Evolutionary conservation across 805 yeast species (phyloP).

Genomic region (Candida rishiriensis): DNA sequence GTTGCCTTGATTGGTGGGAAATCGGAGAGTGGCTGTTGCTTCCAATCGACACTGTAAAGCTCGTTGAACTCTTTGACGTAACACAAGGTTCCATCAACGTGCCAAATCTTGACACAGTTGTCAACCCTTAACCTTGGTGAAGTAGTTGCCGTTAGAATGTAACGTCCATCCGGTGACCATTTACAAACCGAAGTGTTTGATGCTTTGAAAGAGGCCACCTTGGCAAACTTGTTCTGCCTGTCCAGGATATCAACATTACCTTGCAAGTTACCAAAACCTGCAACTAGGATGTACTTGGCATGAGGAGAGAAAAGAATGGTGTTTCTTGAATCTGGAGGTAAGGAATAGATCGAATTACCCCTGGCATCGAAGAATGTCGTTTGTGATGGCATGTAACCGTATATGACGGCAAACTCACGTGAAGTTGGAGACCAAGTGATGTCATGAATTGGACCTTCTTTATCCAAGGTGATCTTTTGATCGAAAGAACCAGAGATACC

Average conservation of each 20-base stretch:
- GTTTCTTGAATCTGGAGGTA: slow-evolving; percentile 86
- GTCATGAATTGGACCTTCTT: slow-evolving; percentile 97
- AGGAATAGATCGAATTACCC: slow-evolving; percentile 78
- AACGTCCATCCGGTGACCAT: slow-evolving; percentile 98
- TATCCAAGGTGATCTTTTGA: slow-evolving; percentile 78
- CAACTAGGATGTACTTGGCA: slow-evolving; percentile 84
- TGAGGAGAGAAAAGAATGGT: slow-evolving; percentile 91
- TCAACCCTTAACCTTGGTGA: slow-evolving; percentile 96
- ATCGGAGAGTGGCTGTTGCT: slow-evolving; percentile 51
- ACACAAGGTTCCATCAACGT: slow-evolving; percentile 76
- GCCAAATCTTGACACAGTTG: slow-evolving; percentile 92
- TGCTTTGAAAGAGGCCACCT: slow-evolving; percentile 81
- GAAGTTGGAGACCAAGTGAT: slow-evolving; percentile 96
- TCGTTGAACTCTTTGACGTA: slow-evolving; percentile 79
- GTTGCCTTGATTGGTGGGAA: slow-evolving; percentile 51
- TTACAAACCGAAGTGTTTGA: slow-evolving; percentile 93
- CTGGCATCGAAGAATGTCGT: slow-evolving; percentile 93
- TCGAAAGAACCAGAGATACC: slow-evolving; percentile 93
- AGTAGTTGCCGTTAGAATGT: slow-evolving; percentile 90
- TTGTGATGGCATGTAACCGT: slow-evolving; percentile 96
- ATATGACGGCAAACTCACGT: slow-evolving; percentile 94
- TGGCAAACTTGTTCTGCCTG: slow-evolving; percentile 77
- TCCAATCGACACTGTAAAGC: slow-evolving; percentile 79
- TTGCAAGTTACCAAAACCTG: slow-evolving; percentile 97
- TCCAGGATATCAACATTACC: slow-evolving; percentile 95